These are phyloP conservation scores for Colletotrichum musicola DNA, from an alignment of 2,329 filamentous ascomycete species.

Conservation along the genomic window DNA sequence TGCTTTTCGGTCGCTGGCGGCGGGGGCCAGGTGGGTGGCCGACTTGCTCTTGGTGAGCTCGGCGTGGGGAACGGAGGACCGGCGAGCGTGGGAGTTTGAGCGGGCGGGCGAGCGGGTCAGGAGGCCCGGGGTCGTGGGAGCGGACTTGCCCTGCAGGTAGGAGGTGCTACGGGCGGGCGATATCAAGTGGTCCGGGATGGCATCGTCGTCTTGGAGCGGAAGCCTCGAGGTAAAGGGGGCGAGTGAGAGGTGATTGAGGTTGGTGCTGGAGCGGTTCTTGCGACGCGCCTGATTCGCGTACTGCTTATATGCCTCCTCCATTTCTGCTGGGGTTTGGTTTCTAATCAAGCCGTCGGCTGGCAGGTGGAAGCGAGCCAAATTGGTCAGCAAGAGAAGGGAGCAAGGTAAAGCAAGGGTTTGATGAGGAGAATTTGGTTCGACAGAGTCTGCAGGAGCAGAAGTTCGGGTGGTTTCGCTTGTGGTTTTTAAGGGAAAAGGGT, in stretches of 20 bases:
- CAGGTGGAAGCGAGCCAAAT: not conserved
- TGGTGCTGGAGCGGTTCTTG: conserved; percentile 70
- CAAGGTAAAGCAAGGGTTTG: conserved; percentile 20
- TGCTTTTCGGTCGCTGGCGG: conserved; percentile 41
- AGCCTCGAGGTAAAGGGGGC: conserved; percentile 74
- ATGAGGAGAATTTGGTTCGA: conserved; percentile 4
- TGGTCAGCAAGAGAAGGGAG: conserved; percentile 1
- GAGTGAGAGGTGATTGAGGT: conserved; percentile 71
- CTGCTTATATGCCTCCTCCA: conserved; percentile 73
- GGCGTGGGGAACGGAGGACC: conserved; percentile 52
- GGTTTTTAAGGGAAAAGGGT: conserved; percentile 34
- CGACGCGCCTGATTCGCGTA: conserved; percentile 69
- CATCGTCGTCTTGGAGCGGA: conserved; percentile 67
- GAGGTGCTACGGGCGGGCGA: conserved; percentile 58
- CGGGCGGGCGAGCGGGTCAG: conserved; percentile 69
- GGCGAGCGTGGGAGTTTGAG: conserved; percentile 60
- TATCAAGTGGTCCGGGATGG: conserved; percentile 53
- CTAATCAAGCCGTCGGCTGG: conserved; percentile 9
- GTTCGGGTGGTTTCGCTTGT: conserved; percentile 37
- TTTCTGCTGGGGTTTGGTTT: conserved; percentile 44
- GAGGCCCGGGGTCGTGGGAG: conserved; percentile 73
- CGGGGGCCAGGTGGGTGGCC: conserved; percentile 63
- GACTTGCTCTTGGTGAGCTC: conserved; percentile 73
- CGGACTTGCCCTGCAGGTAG: conserved; percentile 73
- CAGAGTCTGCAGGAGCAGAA: conserved; percentile 12